Conservation (phyloP, 371 early-diverging fungal species). For the Coemansia sp. region DNA sequence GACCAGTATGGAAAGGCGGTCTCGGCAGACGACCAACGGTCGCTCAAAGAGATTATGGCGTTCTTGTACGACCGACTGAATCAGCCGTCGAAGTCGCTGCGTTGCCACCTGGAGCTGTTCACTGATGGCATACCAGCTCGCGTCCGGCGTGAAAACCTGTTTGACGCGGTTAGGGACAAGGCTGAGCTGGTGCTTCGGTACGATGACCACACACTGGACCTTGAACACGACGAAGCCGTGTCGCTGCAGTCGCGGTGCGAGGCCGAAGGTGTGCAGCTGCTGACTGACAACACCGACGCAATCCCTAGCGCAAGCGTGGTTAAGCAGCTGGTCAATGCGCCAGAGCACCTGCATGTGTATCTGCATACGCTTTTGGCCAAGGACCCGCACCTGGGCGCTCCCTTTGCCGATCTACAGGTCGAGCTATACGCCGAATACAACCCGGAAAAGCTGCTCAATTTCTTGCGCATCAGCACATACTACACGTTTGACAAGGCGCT, state of each 20-base stretch:
- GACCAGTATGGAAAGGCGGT: conserved; percentile 49
- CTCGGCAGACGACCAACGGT: conserved; percentile 36
- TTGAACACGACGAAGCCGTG: not conserved
- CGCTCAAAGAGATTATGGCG: conserved; percentile 71
- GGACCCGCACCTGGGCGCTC: conserved; percentile 71
- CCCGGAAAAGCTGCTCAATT: conserved; percentile 71
- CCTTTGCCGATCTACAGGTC: conserved; percentile 83
- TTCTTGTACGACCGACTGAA: conserved; percentile 72
- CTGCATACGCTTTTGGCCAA: conserved; percentile 81
- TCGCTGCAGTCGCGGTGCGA: conserved; percentile 26
- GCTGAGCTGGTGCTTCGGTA: conserved; percentile 80
- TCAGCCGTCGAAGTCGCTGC: conserved; percentile 78
- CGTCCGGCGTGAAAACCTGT: conserved; percentile 77
- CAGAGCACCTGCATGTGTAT: conserved; percentile 76
- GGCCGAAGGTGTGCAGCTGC: conserved; percentile 63
- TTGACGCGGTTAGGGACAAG: conserved; percentile 73
- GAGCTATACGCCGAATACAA: conserved; percentile 93
- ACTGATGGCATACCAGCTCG: conserved; percentile 71
- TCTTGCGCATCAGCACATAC: conserved; percentile 74
- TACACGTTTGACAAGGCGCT: conserved; percentile 84
- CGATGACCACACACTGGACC: conserved; percentile 61
- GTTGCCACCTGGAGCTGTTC: conserved; percentile 73
- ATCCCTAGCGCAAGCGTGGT: conserved; percentile 73
- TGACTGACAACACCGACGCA: conserved; percentile 81
- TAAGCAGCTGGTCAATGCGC: conserved; percentile 59